A percentile compares a stretch with the other conserved stretches of the same genome.
phyloP scores from a whole-genome alignment of 2,329 filamentous ascomycete species.

The Metarhizium brunneum region DNA sequence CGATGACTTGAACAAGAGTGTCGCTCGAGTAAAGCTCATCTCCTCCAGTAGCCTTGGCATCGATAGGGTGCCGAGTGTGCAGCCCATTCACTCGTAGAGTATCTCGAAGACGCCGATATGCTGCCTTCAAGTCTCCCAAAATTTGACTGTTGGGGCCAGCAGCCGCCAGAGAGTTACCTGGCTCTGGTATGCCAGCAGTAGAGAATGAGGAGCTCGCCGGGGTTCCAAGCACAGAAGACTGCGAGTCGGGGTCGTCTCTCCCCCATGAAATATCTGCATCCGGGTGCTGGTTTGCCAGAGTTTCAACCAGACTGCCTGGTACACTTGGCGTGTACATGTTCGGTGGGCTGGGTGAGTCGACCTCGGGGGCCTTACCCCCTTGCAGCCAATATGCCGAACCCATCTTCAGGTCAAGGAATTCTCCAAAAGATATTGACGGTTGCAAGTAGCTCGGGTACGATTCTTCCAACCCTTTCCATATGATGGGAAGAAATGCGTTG shows the following conservation, averaged over 20 bases:
- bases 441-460: conserved; percentile 67
- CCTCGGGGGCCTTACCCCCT: conserved; percentile 27
- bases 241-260: conserved; percentile 23
- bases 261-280: conserved; percentile 32
- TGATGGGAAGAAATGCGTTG: conserved; percentile 87
- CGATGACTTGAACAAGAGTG: conserved; percentile 57
- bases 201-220: conserved; percentile 35
- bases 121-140: conserved; percentile 46
- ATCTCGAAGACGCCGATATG: conserved; percentile 51
- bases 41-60: conserved; percentile 18
- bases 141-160: conserved; percentile 14
- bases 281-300: conserved; percentile 27
- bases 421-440: conserved; percentile 49
- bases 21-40: conserved; percentile 46
- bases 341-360: conserved; percentile 19
- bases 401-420: conserved; percentile 58
- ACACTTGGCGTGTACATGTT: conserved; percentile 26
- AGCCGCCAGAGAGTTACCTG: conserved; percentile 8
- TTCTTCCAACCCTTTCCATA: conserved; percentile 90
- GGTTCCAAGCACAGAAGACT: conserved; percentile 25
- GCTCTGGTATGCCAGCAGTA: conserved; percentile 18
- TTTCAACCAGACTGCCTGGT: conserved; percentile 27
- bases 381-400: conserved; percentile 31
- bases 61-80: conserved; percentile 25
- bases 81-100: conserved; percentile 49